phyloP scores from a whole-genome alignment of 306 rosid species.

The Fragaria iinumae region DNA sequence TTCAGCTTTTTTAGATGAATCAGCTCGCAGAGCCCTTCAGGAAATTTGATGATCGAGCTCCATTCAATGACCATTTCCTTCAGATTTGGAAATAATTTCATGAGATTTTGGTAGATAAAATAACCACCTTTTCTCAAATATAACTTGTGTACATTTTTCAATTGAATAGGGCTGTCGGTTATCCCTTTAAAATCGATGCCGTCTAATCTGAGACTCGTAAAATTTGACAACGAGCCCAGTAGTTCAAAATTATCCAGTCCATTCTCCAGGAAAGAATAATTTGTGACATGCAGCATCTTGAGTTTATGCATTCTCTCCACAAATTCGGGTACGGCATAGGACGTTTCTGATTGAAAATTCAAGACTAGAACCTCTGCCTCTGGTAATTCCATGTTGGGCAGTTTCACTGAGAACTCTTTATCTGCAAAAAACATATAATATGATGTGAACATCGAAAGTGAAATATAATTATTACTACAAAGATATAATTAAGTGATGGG shows the following conservation, averaged over 20 bases:
- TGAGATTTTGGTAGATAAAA: too few species aligned
- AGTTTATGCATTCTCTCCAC: constrained; percentile 38
- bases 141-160: constrained; percentile 46
- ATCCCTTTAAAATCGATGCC: constrained; percentile 40
- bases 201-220: constrained; percentile 52
- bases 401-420: constrained; percentile 35
- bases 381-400: constrained; percentile 35
- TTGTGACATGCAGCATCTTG: constrained; percentile 41
- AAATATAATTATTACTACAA: too few species aligned
- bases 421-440: constrained; percentile 28
- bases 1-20: constrained; percentile 39
- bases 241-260: constrained; percentile 36
- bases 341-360: constrained; percentile 29
- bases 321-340: constrained; percentile 40
- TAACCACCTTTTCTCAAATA: constrained; percentile 18
- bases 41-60: too few species aligned
- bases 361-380: constrained; percentile 28
- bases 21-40: constrained; percentile 17
- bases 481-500: too few species aligned
- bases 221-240: constrained; percentile 6
- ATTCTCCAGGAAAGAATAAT: neutral
- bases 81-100: constrained; percentile 30
- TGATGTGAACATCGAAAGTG: too few species aligned
- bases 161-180: constrained; percentile 5
- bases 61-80: constrained; percentile 25